Conservation (phyloP, 2,329 filamentous ascomycete genomes). For the Pestalotiopsis sp. region DNA sequence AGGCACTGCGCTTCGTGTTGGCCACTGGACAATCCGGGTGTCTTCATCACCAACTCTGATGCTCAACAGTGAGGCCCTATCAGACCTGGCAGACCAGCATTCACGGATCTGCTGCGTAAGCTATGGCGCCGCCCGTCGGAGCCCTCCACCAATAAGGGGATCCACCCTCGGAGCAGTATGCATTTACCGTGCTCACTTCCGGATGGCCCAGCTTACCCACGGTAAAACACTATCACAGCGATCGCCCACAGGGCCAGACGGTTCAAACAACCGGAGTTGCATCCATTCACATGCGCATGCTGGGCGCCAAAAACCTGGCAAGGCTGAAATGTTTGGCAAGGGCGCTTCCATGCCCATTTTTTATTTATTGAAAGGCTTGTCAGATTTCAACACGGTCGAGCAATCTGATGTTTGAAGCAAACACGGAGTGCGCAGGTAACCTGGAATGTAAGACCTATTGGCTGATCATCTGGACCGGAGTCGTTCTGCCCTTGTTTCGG, state of each 20-base stretch:
- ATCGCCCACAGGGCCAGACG: not conserved
- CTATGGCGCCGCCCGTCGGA: conserved; percentile 8
- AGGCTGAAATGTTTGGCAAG: not conserved
- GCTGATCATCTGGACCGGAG: too few relatives aligned
- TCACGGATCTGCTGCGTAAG: conserved; percentile 11
- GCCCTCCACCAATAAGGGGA: conserved; percentile 10
- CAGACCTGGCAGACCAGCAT: conserved; percentile 4
- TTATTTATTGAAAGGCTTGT: not conserved
- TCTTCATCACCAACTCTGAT: not conserved
- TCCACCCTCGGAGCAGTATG: not conserved
- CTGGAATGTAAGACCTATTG: too few relatives aligned
- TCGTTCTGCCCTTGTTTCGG: too few relatives aligned
- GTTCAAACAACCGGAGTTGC: not conserved
- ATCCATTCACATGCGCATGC: not conserved
- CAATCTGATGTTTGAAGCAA: not conserved
- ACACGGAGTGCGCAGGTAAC: too few relatives aligned
- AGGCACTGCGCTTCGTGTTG: conserved; percentile 9
- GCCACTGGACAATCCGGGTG: not conserved
- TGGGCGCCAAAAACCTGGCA: not conserved
- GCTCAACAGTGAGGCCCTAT: not conserved
- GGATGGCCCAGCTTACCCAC: not conserved
- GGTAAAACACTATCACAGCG: not conserved
- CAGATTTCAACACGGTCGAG: not conserved
- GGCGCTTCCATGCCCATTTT: not conserved
- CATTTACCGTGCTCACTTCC: conserved; percentile 1